phyloP scores from a whole-genome alignment of 345 rosid genomes.

The Camelina neglecta region DNA sequence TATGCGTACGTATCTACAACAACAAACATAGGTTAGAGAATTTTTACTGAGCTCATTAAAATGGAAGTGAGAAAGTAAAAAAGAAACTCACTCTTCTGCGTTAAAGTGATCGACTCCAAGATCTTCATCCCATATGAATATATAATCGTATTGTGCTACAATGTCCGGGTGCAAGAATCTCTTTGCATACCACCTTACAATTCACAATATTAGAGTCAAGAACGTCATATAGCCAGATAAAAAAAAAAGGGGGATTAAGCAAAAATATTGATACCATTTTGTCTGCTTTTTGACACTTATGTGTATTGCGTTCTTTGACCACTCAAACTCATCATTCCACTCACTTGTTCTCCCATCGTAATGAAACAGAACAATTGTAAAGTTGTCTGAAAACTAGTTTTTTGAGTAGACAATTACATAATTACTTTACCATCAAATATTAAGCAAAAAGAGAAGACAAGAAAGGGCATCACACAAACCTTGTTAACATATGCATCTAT shows the following conservation, averaged over 20 bases:
- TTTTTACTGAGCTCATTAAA: not conserved
- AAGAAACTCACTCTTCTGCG: constrained; percentile 63
- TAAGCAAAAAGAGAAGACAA: not conserved
- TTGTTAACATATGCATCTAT: constrained; percentile 74
- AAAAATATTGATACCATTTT: constrained; percentile 63
- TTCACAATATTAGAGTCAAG: constrained; percentile 28
- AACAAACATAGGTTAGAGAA: constrained; percentile 15
- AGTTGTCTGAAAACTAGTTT: constrained; percentile 77
- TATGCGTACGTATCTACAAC: constrained; percentile 66
- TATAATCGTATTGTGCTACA: constrained; percentile 78
- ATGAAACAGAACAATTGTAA: constrained; percentile 82
- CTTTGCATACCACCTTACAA: constrained; percentile 89
- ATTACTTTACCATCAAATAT: constrained; percentile 33
- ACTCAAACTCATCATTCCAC: constrained; percentile 86
- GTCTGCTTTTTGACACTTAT: constrained; percentile 77
- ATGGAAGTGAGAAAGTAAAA: constrained; percentile 1
- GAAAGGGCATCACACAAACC: constrained; percentile 53
- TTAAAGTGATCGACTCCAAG: constrained; percentile 88
- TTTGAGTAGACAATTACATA: constrained; percentile 31
- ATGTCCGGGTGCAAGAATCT: constrained; percentile 95
- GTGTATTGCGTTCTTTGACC: constrained; percentile 88
- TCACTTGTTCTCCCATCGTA: constrained; percentile 84
- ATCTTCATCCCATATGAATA: constrained; percentile 97
- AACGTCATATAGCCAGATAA: not conserved
- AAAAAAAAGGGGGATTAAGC: not conserved